Evolutionary conservation across 768 basidiomycete species (phyloP).

Genomic region (Punctularia strigosozonata): DNA sequence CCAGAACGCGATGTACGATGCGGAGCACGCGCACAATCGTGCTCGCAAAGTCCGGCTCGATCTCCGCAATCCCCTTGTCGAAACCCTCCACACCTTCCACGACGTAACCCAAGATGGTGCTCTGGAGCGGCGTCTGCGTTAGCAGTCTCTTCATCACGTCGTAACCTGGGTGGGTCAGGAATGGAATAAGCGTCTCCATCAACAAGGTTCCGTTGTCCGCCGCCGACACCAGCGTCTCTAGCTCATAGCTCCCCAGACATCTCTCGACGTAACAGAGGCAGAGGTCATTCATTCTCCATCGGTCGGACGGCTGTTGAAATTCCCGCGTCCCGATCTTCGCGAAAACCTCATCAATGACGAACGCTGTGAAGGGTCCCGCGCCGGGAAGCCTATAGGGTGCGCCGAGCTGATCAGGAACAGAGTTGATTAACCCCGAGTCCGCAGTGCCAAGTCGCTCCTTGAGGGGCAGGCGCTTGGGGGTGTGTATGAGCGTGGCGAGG

Average conservation of each 20-base stretch:
- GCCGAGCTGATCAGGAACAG: slow-evolving; percentile 72
- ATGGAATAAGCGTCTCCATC: slow-evolving; percentile 43
- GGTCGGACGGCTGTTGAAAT: slow-evolving; percentile 61
- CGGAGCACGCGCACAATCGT: slow-evolving; percentile 75
- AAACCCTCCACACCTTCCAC: slow-evolving; percentile 73
- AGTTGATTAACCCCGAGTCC: slow-evolving; percentile 52
- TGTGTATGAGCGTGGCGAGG: slow-evolving; percentile 74
- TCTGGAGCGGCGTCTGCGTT: slow-evolving; percentile 60
- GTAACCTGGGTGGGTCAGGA: slow-evolving; percentile 75
- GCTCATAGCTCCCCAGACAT: slow-evolving; percentile 68
- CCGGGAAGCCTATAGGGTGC: slow-evolving; percentile 74
- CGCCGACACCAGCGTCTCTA: slow-evolving; percentile 55
- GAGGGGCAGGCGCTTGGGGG: slow-evolving; percentile 58
- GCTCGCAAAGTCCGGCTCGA: slow-evolving; percentile 58
- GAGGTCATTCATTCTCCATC: slow-evolving; percentile 80
- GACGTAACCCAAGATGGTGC: slow-evolving; percentile 65
- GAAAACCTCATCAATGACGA: slow-evolving; percentile 86
- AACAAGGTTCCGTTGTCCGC: slow-evolving; percentile 36
- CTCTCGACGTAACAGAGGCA: slow-evolving; percentile 81
- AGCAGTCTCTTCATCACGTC: slow-evolving; percentile 74
- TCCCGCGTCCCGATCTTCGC: slow-evolving; percentile 64
- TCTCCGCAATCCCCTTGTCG: slow-evolving; percentile 54
- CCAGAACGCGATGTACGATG: slow-evolving; percentile 70
- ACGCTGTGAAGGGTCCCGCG: slow-evolving; percentile 71
- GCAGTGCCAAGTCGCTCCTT: slow-evolving; percentile 46